Evolutionary conservation across 352 stramenopile genomes (phyloP), one percentile per base, ranked within the genome.

Genomic region (Pythium dissimile): DNA sequence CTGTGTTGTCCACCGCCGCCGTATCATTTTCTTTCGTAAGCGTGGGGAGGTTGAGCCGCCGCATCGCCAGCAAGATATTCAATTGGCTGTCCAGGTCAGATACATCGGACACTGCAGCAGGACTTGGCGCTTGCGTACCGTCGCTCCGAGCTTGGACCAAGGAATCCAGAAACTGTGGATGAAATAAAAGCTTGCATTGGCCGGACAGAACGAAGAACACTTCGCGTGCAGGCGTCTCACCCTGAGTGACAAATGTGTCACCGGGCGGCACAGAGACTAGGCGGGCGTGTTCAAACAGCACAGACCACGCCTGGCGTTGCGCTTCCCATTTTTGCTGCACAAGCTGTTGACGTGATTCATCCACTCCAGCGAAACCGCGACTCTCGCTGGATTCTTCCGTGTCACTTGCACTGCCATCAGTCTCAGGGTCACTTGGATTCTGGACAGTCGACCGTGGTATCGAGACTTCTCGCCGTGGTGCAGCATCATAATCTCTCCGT

Each of bases 171-270:
- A 77, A 69, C 41, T 69, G 67, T 10, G 69, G 58, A 32, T 62
- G 51, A 16, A 70, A 74, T 10, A 56, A 12, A 10, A 72, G 34
- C 5, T 77, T 61, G 39, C 69, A 77, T 20, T 41, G 43, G 12
- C 69, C 69, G 15, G 52, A 68, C 18, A 75, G 31, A 26, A 77
- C 57, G 8, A 80, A 65, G 45, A 67, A 75, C 1, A 80, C 46
- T 9, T 57, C 50, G 5, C 62, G 62, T 0, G 66, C 45, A 0
- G 53, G 59, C 1, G 68, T 77, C n/a, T 20, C 38, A 26, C 71
- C 62, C 49, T 77, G 68, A 1, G 41, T 48, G 26, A 77, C 66
- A 32, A 80, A 41, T 0, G 46, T 30, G 11, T 71, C 59, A 0
- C 48, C 48, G 0, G 65, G 59, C 0, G 54, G 37, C 9, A 69